Conservation (phyloP, 768 basidiomycete genomes). For the Terana coerulea region DNA sequence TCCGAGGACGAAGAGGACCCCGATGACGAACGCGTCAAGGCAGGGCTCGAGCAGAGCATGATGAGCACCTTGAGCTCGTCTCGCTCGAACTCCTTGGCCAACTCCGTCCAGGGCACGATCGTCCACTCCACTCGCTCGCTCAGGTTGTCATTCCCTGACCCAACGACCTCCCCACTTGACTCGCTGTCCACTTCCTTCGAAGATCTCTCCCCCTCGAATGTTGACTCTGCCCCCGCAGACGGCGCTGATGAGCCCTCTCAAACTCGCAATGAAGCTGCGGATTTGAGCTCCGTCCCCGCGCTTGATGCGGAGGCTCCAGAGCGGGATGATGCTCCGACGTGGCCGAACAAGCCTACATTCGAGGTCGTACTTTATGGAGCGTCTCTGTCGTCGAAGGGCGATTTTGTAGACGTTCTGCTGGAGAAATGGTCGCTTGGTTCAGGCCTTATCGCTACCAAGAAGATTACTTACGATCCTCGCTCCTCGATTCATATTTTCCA, state of each 20-base stretch:
- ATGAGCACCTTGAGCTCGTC: conserved; percentile 75
- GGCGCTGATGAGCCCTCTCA: conserved; percentile 2
- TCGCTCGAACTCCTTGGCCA: conserved; percentile 57
- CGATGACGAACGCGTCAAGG: conserved; percentile 66
- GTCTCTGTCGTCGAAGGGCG: conserved; percentile 56
- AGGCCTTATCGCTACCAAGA: conserved; percentile 19
- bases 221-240: conserved; percentile 21
- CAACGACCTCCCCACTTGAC: conserved; percentile 65
- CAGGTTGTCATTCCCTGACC: conserved; percentile 80
- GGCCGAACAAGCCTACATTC: conserved; percentile 38
- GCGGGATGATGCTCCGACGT: conserved; percentile 19
- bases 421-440: conserved; percentile 46
- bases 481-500: conserved; percentile 22
- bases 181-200: conserved; percentile 55
- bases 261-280: conserved; percentile 32
- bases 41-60: conserved; percentile 79
- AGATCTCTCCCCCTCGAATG: conserved; percentile 38
- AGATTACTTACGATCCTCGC: conserved; percentile 17
- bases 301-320: conserved; percentile 31
- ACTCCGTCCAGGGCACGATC: conserved; percentile 39
- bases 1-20: conserved; percentile 34
- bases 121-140: conserved; percentile 62
- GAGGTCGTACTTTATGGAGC: conserved; percentile 67
- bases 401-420: conserved; percentile 54
- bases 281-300: conserved; percentile 29